Base-by-base conservation (phyloP, 371 early-diverging fungal genomes). In the Zancudomyces culisetae region DNA sequence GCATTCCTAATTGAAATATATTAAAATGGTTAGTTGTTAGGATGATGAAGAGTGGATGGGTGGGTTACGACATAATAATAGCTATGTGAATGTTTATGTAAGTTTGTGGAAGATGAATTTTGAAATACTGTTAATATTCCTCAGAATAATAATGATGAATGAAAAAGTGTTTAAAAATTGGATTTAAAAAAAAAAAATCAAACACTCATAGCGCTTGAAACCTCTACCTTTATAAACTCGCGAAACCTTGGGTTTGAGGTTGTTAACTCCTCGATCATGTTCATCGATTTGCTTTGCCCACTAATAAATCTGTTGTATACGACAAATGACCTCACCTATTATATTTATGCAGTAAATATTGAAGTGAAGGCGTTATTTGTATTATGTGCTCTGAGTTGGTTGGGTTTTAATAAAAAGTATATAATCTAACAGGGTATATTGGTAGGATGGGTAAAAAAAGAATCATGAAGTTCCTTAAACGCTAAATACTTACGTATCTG, bases 401-500 rank as follows among this genome's bases (percentile, higher is more conserved):
- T 10, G 35, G 15, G 15, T 35, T 6, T 35, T 6, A 10, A 35
- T 15, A 6, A 35, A 10, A 10, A 6, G 35, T 15, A 35, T 35
- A 10, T 10, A 35, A 35, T 35, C 35, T 15, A 10, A n/a, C n/a
- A n/a, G n/a, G n/a, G n/a, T n/a, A n/a, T n/a, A n/a, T n/a, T n/a
- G n/a, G n/a, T n/a, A n/a, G n/a, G n/a, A 15, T 35, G 35, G 35
- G 10, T 35, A 35, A 35, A 35, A 10, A 35, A 6, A 15, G 6
- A 15, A 64, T 52, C 22, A 69, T 52, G 27, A 76, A 60, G 42
- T 68, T 66, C 39, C 56, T 51, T n/a, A n/a, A n/a, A n/a, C n/a
- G n/a, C n/a, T n/a, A n/a, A n/a, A n/a, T n/a, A n/a, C n/a, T n/a
- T 2, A 71, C 70, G 41, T 69, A 64, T 48, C 56, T 56, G 24